Evolutionary conservation across 768 basidiomycete species (phyloP).

Genomic region (Pholiota microspora): DNA sequence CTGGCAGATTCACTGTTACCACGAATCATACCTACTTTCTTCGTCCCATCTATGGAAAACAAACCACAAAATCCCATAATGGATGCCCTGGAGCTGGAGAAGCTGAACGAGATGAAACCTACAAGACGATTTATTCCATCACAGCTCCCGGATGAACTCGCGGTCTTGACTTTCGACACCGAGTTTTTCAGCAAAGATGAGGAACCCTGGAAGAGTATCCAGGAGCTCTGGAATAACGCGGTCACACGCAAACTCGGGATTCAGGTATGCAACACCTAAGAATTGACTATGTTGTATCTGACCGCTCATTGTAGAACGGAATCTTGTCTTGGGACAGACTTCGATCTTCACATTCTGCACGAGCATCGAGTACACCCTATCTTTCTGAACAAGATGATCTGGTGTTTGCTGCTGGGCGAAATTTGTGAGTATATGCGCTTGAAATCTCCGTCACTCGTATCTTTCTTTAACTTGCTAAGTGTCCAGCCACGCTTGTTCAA

Average conservation of each 20-base stretch:
- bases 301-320: slow-evolving; percentile 35
- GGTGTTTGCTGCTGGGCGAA: slow-evolving; percentile 54
- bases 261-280: slow-evolving; percentile 15
- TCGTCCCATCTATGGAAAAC: slow-evolving; percentile 62
- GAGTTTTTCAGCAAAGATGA: not conserved
- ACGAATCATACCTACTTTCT: slow-evolving; percentile 47
- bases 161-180: slow-evolving; percentile 19
- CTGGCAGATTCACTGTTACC: slow-evolving; percentile 24
- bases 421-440: slow-evolving; percentile 44
- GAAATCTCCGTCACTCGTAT: not conserved
- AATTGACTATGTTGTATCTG: not conserved
- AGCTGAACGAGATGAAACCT: slow-evolving; percentile 16
- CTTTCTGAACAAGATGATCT: slow-evolving; percentile 63
- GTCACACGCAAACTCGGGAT: slow-evolving; percentile 21
- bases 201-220: slow-evolving; percentile 4
- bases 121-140: slow-evolving; percentile 7
- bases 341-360: slow-evolving; percentile 29
- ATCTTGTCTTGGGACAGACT: slow-evolving; percentile 66
- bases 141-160: slow-evolving; percentile 29
- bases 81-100: slow-evolving; percentile 43
- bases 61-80: slow-evolving; percentile 80
- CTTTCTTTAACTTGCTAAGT: slow-evolving; percentile 31
- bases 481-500: slow-evolving; percentile 44
- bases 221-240: slow-evolving; percentile 19
- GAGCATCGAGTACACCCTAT: slow-evolving; percentile 47